These are phyloP conservation scores for Keithomyces neogunnii DNA, from an alignment of 2,329 filamentous ascomycete species.

Conservation along the genomic window DNA sequence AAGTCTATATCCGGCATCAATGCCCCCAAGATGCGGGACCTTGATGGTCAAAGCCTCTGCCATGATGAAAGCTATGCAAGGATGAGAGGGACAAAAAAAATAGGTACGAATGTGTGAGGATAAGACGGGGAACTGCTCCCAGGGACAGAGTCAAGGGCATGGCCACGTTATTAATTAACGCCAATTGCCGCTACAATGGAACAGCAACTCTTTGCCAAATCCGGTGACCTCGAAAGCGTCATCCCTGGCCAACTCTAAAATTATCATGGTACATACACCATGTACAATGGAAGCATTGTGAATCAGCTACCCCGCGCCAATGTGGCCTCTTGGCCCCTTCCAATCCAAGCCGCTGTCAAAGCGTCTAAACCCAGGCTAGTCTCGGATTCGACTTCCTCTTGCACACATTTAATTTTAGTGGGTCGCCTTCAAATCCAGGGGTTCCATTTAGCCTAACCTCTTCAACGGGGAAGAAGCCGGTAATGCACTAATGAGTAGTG, in stretches of 20 bases:
- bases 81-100: too few species aligned
- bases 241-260: too few species aligned
- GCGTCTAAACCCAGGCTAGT: background rate
- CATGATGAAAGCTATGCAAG: conserved; percentile 11
- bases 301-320: background rate
- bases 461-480: too few species aligned
- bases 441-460: background rate
- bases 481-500: too few species aligned
- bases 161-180: background rate
- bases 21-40: conserved; percentile 40
- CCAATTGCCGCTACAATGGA: background rate
- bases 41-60: conserved; percentile 32
- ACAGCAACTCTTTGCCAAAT: background rate
- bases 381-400: background rate
- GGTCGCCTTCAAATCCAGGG: background rate
- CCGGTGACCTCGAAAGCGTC: background rate
- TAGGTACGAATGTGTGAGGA: too few species aligned
- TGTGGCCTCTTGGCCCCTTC: background rate
- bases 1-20: conserved; percentile 35
- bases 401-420: background rate
- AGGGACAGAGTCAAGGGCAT: background rate
- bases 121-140: background rate
- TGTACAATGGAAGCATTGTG: too few species aligned
- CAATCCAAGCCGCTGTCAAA: background rate
- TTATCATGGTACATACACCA: too few species aligned